A percentile compares a stretch with the other conserved stretches of the same genome.
Evolutionary conservation across 805 yeast species (phyloP).

Genomic region (Yamadazyma olivae): DNA sequence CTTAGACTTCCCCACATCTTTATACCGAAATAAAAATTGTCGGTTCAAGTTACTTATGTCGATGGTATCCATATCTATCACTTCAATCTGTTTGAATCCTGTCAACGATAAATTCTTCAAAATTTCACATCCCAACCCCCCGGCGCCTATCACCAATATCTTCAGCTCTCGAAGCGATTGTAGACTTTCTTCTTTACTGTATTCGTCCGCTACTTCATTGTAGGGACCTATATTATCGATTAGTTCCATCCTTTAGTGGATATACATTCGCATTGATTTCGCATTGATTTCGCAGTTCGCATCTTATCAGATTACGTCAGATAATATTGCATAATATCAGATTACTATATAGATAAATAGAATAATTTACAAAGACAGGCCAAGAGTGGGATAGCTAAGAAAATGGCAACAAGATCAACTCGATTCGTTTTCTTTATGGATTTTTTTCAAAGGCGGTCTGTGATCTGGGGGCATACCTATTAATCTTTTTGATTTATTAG

Average conservation of each 20-base stretch:
- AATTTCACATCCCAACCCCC: conserved; percentile 82
- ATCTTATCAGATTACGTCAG: too few species aligned
- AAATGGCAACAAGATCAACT: too few species aligned
- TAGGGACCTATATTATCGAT: conserved; percentile 33
- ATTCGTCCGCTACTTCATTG: conserved; percentile 37
- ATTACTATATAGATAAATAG: too few species aligned
- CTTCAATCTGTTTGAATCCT: conserved; percentile 64
- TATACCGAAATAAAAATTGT: conserved; percentile 63
- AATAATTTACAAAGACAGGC: too few species aligned
- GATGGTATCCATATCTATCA: conserved; percentile 82
- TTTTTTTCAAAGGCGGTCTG: conserved; percentile 20
- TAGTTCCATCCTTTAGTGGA: conserved; percentile 17
- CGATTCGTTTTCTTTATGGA: conserved; percentile 19
- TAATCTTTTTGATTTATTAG: conserved; percentile 10
- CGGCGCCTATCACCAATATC: conserved; percentile 65
- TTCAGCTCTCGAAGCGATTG: conserved; percentile 19
- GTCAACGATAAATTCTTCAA: conserved; percentile 65
- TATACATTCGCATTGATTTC: too few species aligned
- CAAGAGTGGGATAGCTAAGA: too few species aligned
- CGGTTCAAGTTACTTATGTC: conserved; percentile 75
- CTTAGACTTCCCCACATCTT: conserved; percentile 64
- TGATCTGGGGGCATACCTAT: conserved; percentile 15
- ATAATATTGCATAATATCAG: too few species aligned
- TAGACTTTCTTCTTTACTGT: conserved; percentile 19
- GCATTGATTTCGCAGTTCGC: too few species aligned